Evolutionary conservation across 805 yeast species (phyloP).

Genomic region (Metschnikowia gelsemii): DNA sequence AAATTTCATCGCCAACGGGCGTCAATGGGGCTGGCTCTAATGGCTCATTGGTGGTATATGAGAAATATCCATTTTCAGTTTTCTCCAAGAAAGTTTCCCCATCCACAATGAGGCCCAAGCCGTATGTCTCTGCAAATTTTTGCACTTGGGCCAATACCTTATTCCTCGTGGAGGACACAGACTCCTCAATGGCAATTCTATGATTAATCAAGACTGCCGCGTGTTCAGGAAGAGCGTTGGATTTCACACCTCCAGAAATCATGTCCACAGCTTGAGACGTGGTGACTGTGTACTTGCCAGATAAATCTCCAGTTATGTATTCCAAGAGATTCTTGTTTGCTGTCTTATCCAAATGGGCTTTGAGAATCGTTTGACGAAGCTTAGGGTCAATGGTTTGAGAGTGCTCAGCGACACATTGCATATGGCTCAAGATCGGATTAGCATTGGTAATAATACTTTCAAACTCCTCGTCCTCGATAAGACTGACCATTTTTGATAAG

Average conservation of each 20-base stretch:
- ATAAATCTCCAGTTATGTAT: constrained; percentile 27
- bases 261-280: constrained; percentile 52
- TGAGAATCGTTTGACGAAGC: constrained; percentile 38
- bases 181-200: constrained; percentile 44
- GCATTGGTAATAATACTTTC: constrained; percentile 38
- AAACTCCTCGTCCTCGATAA: constrained; percentile 39
- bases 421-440: constrained; percentile 45
- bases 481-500: constrained; percentile 40
- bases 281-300: constrained; percentile 37
- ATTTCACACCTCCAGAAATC: constrained; percentile 48
- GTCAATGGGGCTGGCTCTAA: constrained; percentile 49
- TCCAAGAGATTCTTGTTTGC: constrained; percentile 41
- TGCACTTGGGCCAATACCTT: constrained; percentile 33
- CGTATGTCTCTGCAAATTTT: constrained; percentile 35
- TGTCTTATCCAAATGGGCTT: constrained; percentile 32
- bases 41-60: constrained; percentile 25
- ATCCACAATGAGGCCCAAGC: constrained; percentile 35
- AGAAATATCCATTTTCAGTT: constrained; percentile 28
- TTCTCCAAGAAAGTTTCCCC: constrained; percentile 25
- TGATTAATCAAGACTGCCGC: constrained; percentile 45
- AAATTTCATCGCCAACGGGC: constrained; percentile 43
- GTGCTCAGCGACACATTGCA: constrained; percentile 49
- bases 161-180: constrained; percentile 25
- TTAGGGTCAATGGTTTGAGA: constrained; percentile 32
- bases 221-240: constrained; percentile 51